Base-by-base conservation (phyloP, 768 basidiomycete genomes). In the Amanita muscaria region DNA sequence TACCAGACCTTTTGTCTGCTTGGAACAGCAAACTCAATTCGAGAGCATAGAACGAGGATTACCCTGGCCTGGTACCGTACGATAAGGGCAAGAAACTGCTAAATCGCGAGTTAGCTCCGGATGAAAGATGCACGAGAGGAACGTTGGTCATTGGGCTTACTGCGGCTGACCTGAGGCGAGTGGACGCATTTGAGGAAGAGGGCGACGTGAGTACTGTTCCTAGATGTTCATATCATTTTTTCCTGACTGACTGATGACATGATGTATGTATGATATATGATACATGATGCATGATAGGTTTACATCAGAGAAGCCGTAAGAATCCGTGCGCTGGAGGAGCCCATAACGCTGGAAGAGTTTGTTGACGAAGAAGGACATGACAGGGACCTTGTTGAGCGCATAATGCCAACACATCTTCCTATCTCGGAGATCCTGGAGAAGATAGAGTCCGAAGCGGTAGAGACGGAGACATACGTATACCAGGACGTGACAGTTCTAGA, bases 161-260 rank as follows among this genome's bases (percentile, higher is more conserved):
- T 0, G 60, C 60, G 8, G 31, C 53, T 14, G 92, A 97, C 50
- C 65, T 96, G 1, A 50, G 51, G n/a, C 58, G 72, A 2, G 63
- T 98, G 18, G 91, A 97, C 61, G 43, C 67, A 7, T 97, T 94
- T 48, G 93, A 97, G 62, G 52, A 73, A 39, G 93, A 83, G 53
- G 56, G 77, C 66, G 11, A 5, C 9, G 33, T 22, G n/a, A 15
- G 16, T 33, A 2, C 15, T 15, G 12, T 10, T 12, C n/a, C 24
- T 15, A n/a, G 18, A 18, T 21, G 29, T 12, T 31, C 25, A 30
- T 36, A 23, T 40, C n/a, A n/a, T n/a, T n/a, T n/a, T n/a, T n/a
- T n/a, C n/a, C n/a, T n/a, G n/a, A n/a, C n/a, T n/a, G n/a, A n/a
- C n/a, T n/a, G n/a, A n/a, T n/a, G n/a, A n/a, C n/a, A n/a, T n/a